These are phyloP conservation scores for Isoetes engelmannii DNA, from an alignment of 83 land plant species.

Conservation along the genomic window DNA sequence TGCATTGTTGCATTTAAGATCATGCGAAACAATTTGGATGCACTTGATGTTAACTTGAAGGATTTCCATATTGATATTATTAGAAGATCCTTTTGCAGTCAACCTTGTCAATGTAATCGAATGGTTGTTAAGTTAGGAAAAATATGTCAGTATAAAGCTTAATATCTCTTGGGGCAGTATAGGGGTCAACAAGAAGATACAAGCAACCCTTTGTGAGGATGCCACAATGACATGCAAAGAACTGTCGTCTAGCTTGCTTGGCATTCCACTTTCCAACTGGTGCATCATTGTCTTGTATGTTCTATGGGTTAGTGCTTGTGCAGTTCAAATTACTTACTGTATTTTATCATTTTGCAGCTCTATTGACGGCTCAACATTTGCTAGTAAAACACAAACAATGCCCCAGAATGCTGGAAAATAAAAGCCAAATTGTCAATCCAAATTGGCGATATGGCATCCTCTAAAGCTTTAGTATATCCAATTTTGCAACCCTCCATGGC, in stretches of 20 bases:
- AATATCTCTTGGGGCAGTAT: not conserved
- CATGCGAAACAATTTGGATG: conserved; percentile 85
- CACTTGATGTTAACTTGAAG: conserved; percentile 82
- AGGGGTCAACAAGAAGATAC: conserved; percentile 3
- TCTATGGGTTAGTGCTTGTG: not conserved
- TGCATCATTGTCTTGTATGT: conserved; percentile 82
- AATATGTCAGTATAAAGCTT: not conserved
- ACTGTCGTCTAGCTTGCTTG: conserved; percentile 83
- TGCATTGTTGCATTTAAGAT: conserved; percentile 90
- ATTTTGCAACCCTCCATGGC: no score
- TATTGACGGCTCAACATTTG: conserved; percentile 66
- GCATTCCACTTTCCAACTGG: conserved; percentile 70
- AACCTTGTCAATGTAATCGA: not conserved
- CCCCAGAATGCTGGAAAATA: conserved; percentile 78
- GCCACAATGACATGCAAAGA: conserved; percentile 96
- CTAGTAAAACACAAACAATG: conserved; percentile 83
- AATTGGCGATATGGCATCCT: no score
- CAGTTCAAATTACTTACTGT: no score
- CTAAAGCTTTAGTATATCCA: no score
- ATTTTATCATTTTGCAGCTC: conserved; percentile 42
- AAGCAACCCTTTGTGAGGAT: conserved; percentile 81
- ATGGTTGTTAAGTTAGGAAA: no score
- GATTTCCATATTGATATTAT: conserved; percentile 75
- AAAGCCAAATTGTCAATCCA: no score
- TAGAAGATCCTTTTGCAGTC: conserved; percentile 79